These are phyloP conservation scores for Neocallimastix lanati DNA, from an alignment of 192 early-diverging fungal species.

Conservation along the genomic window DNA sequence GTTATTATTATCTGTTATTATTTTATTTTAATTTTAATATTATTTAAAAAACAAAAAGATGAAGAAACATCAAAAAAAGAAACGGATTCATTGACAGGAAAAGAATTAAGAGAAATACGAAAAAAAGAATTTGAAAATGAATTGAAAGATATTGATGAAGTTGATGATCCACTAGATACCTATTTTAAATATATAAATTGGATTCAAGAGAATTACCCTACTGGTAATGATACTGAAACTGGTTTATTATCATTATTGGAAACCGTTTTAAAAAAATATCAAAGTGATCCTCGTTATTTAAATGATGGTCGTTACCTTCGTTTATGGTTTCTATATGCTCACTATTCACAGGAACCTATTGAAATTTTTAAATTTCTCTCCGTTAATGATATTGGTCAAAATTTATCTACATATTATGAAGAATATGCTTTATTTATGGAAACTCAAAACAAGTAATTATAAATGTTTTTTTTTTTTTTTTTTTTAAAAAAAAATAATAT, in stretches of 20 bases:
- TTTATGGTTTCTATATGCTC: conserved; percentile 45
- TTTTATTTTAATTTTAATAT: too few species aligned
- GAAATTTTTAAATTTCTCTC: conserved; percentile 61
- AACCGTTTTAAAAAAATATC: conserved; percentile 12
- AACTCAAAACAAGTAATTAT: conserved; percentile 10
- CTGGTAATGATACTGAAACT: conserved; percentile 3
- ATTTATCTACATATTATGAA: conserved; percentile 49
- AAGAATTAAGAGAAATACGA: too few species aligned
- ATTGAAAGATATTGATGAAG: background rate
- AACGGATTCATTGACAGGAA: too few species aligned
- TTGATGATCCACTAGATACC: conserved; percentile 14
- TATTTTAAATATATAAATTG: conserved; percentile 17
- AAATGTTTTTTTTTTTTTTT: background rate
- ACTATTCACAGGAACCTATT: conserved; percentile 19
- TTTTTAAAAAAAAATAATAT: too few species aligned
- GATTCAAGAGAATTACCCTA: conserved; percentile 11
- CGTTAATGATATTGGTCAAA: conserved; percentile 47
- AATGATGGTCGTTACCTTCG: conserved; percentile 25
- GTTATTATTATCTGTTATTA: too few species aligned
- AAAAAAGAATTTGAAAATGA: background rate
- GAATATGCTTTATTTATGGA: conserved; percentile 54
- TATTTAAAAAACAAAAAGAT: too few species aligned
- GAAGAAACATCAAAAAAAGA: too few species aligned
- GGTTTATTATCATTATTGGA: conserved; percentile 11
- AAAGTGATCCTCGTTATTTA: conserved; percentile 7